Conservation (phyloP, 768 basidiomycete species). For the Rubroboletus pulcherrimus region DNA sequence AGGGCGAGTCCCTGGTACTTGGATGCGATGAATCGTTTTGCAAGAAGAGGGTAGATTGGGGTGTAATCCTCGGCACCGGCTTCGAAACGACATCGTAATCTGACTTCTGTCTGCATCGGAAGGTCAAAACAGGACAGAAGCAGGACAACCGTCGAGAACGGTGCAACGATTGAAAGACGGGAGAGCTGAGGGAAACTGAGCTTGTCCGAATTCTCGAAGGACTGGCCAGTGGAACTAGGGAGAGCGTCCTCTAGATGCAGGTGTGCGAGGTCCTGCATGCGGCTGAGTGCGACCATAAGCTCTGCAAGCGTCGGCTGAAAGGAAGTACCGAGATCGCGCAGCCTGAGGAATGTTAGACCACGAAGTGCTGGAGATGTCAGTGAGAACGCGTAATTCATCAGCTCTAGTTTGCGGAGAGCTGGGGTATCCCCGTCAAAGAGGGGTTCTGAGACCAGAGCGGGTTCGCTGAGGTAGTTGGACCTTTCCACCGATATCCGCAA, state of each 20-base stretch:
- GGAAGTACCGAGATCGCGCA: conserved; percentile 27
- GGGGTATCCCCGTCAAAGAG: conserved; percentile 34
- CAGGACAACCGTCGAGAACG: conserved; percentile 14
- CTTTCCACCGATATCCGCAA: conserved; percentile 24
- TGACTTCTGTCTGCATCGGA: conserved; percentile 13
- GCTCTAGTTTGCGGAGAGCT: conserved; percentile 34
- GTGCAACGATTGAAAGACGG: conserved; percentile 17
- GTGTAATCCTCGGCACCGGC: background rate
- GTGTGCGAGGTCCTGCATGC: conserved; percentile 32
- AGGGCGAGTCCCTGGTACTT: background rate
- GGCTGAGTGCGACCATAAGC: conserved; percentile 32
- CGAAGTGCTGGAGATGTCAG: conserved; percentile 36
- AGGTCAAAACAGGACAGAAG: conserved; percentile 11
- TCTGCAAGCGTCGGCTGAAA: conserved; percentile 31
- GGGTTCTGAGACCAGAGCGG: conserved; percentile 22
- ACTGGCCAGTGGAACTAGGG: conserved; percentile 15
- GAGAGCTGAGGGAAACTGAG: conserved; percentile 10
- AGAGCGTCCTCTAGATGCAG: conserved; percentile 37
- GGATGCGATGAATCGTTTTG: conserved; percentile 11
- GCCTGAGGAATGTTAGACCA: conserved; percentile 36
- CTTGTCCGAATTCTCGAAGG: background rate
- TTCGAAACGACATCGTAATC: conserved; percentile 15
- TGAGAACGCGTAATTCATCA: conserved; percentile 33
- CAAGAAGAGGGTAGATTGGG: conserved; percentile 13
- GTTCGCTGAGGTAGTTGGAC: conserved; percentile 15